Evolutionary conservation across 805 yeast species (phyloP), one percentile per base, ranked within the genome.

Genomic region (Candida wancherniae): DNA sequence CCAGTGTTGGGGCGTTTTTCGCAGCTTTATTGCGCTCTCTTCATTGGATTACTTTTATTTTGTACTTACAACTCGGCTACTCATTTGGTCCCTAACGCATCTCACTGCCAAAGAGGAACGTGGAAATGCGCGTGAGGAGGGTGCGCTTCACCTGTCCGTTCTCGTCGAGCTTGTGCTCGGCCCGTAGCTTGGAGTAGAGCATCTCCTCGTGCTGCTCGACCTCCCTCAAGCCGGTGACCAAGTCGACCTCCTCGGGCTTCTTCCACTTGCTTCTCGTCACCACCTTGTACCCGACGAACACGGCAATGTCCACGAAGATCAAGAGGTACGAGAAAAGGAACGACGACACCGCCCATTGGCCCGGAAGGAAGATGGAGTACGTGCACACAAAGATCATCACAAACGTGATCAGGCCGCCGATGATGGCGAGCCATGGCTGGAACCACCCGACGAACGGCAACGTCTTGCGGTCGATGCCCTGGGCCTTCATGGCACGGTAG

Each of bases 141-240:
- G 32, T 36, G n/a, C 31, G 15, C 29, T 42, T 45, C 24, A 42
- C 33, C 15, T 46, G 22, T 4, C 62, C 60, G 9, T 42, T 40
- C 5, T 29, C 39, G 9, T 40, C 36, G 15, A 47, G 25, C 32
- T 42, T 38, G 28, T 41, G 21, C 19, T 24, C 31, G 15, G 38
- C 40, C 10, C 22, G 41, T 23, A 50, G 31, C 23, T 42, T 34
- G 13, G 36, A 50, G 40, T 49, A 55, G 36, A 39, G 58, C 23
- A 39, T 40, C 22, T 48, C 40, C 39, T 65, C 70, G 42, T 66
- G 69, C 22, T 39, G 40, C 29, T 64, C 70, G 9, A 66, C 56
- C 33, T 63, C 71, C 26, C 42, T 55, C 19, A 64, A 44, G 1
- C 59, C 70, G 54, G 15, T 50, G 23, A 18, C 67, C 31, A 45